These are phyloP conservation scores for Diutina siamensis DNA, from an alignment of 1,139 yeast genomes.

Conservation along the genomic window DNA sequence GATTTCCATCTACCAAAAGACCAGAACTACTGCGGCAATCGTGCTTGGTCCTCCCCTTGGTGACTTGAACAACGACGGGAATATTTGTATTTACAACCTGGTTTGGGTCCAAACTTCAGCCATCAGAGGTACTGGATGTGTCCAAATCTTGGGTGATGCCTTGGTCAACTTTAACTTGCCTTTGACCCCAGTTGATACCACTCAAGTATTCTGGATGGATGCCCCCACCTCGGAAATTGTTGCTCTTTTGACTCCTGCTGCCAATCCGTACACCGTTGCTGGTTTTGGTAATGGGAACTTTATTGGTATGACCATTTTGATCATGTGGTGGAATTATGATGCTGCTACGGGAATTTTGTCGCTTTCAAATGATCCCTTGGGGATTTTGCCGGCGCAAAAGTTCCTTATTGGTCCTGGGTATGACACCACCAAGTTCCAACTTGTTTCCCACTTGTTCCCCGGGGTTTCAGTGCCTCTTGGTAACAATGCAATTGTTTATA, in stretches of 20 bases:
- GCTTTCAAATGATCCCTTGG: background rate
- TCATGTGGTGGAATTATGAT: background rate
- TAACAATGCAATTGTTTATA: background rate
- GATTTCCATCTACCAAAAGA: background rate
- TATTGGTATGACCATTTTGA: slow-evolving; percentile 1
- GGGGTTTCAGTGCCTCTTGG: background rate
- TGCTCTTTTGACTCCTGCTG: background rate
- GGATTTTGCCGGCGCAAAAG: background rate
- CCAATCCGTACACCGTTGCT: slow-evolving; percentile 3
- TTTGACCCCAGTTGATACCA: slow-evolving; percentile 1
- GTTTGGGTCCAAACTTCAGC: background rate
- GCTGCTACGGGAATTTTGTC: slow-evolving; percentile 3
- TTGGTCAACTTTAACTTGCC: slow-evolving; percentile 5
- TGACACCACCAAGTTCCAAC: background rate
- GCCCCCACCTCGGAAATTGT: background rate
- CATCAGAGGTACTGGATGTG: background rate
- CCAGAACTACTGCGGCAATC: background rate
- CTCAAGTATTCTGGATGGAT: background rate
- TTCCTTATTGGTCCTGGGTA: background rate
- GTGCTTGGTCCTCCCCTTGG: slow-evolving; percentile 3
- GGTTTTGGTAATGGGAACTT: slow-evolving; percentile 5
- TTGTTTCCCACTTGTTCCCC: background rate
- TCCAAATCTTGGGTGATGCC: slow-evolving; percentile 1
- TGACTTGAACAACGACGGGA: background rate
- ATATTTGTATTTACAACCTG: slow-evolving; percentile 4